Conservation (phyloP, 1,284 basidiomycete genomes). For the Amylostereum areolatum region DNA sequence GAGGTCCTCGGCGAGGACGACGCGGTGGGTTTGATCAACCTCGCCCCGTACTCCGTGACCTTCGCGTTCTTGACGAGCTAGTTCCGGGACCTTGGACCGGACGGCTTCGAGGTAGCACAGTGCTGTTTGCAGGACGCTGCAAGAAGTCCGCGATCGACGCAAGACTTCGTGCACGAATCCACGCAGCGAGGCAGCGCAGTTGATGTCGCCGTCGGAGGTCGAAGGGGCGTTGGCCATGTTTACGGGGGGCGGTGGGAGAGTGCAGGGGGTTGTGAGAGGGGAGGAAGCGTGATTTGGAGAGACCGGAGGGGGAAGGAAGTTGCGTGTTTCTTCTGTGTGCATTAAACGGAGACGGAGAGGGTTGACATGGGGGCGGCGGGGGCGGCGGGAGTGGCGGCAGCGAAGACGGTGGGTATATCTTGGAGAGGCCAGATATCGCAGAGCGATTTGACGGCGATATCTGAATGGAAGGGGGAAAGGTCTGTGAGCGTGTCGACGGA, state of each 20-base stretch:
- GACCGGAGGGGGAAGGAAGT: conserved; percentile 37
- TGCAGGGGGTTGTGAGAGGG: conserved; percentile 30
- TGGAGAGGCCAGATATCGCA: conserved; percentile 72
- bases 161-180: conserved; percentile 75
- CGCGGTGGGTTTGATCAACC: conserved; percentile 36
- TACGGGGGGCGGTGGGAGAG: conserved; percentile 29
- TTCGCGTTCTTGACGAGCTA: conserved; percentile 44
- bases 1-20: conserved; percentile 39
- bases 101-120: conserved; percentile 76
- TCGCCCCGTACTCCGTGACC: conserved; percentile 33
- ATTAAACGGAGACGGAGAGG: conserved; percentile 19
- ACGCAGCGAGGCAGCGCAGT: conserved; percentile 46
- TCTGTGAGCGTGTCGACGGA: conserved; percentile 12
- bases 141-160: conserved; percentile 69
- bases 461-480: conserved; percentile 29
- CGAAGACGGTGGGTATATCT: conserved; percentile 60
- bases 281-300: conserved; percentile 7
- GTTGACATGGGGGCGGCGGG: conserved; percentile 14
- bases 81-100: conserved; percentile 55
- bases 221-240: conserved; percentile 15
- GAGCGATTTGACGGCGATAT: conserved; percentile 70
- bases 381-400: conserved; percentile 29
- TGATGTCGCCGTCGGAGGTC: conserved; percentile 14
- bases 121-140: conserved; percentile 69
- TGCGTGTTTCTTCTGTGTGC: conserved; percentile 23